These are phyloP conservation scores for Polyplosphaeria fusca DNA, from an alignment of 495 filamentous ascomycete genomes.

Conservation along the genomic window DNA sequence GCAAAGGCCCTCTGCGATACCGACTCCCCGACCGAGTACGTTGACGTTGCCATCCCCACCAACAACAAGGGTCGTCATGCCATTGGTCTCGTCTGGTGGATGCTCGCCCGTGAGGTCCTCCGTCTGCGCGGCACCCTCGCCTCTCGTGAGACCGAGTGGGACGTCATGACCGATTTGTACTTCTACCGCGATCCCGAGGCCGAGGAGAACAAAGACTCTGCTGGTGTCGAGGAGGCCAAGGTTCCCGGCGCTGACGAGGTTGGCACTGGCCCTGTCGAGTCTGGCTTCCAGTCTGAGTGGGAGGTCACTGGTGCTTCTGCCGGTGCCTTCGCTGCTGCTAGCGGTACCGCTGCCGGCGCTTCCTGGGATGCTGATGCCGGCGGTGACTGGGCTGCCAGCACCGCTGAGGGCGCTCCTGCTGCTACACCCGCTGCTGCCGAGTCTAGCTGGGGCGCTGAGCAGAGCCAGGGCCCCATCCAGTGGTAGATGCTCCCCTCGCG, in stretches of 20 bases:
- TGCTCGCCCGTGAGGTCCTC: slow-evolving; percentile 98
- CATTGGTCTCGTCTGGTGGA: slow-evolving; percentile 98
- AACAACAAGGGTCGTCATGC: slow-evolving; percentile 99
- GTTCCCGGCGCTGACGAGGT: slow-evolving; percentile 78
- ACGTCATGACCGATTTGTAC: slow-evolving; percentile 99
- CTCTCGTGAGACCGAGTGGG: slow-evolving; percentile 92
- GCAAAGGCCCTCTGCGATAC: slow-evolving; percentile 78
- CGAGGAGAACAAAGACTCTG: slow-evolving; percentile 85
- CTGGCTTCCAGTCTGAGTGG: slow-evolving; percentile 77
- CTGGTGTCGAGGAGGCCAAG: slow-evolving; percentile 51
- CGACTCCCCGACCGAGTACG: slow-evolving; percentile 98
- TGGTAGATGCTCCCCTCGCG: no score
- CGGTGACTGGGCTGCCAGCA: slow-evolving; percentile 63
- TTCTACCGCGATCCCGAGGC: slow-evolving; percentile 99
- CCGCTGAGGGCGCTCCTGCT: slow-evolving; percentile 50
- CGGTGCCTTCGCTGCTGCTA: slow-evolving; percentile 59
- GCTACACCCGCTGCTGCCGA: slow-evolving; percentile 34
- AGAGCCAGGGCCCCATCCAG: slow-evolving; percentile 31
- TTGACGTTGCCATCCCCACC: slow-evolving; percentile 98
- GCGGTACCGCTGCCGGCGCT: slow-evolving; percentile 53
- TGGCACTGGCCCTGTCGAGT: slow-evolving; percentile 71
- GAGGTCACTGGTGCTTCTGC: slow-evolving; percentile 62
- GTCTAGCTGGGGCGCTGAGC: slow-evolving; percentile 42
- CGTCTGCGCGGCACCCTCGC: slow-evolving; percentile 94
- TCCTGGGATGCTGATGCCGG: slow-evolving; percentile 80